These are phyloP conservation scores for Paecilomyces fulvus DNA, from an alignment of 2,329 filamentous ascomycete genomes.

Conservation along the genomic window DNA sequence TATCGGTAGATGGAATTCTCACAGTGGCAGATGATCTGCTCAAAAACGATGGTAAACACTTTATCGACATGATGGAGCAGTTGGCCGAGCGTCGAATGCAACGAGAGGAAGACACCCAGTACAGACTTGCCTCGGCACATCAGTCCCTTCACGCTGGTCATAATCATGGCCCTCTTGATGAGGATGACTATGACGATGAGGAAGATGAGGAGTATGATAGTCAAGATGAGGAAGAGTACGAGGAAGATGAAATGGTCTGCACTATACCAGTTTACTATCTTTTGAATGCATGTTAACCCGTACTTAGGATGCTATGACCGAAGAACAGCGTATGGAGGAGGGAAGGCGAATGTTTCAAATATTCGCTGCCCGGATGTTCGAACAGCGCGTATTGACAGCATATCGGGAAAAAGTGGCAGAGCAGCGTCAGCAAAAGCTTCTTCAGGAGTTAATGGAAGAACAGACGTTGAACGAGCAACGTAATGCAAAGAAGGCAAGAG, in stretches of 20 bases:
- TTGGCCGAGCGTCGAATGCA: conserved; percentile 95
- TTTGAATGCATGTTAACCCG: conserved; percentile 32
- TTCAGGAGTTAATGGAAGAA: conserved; percentile 88
- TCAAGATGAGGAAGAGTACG: conserved; percentile 56
- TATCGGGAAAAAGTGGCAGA: conserved; percentile 95
- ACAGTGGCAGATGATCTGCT: conserved; percentile 97
- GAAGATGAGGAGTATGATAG: conserved; percentile 67
- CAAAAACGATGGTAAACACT: conserved; percentile 98
- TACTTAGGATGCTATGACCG: conserved; percentile 82
- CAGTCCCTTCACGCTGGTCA: conserved; percentile 59
- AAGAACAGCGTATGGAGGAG: conserved; percentile 98
- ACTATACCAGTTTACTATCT: conserved; percentile 7
- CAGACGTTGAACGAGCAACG: conserved; percentile 64
- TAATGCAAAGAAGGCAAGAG: conserved; percentile 86
- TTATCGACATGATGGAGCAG: conserved; percentile 99
- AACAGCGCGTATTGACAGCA: conserved; percentile 91
- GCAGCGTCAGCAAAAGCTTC: conserved; percentile 80
- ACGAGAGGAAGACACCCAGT: conserved; percentile 81
- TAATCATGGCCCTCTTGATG: conserved; percentile 67
- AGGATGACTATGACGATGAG: conserved; percentile 64
- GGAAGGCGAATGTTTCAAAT: conserved; percentile 98
- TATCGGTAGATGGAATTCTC: conserved; percentile 69
- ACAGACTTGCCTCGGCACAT: conserved; percentile 53
- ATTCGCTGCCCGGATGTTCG: conserved; percentile 98
- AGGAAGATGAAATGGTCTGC: conserved; percentile 57